A percentile compares a stretch with the other conserved stretches of the same genome.
Conservation (phyloP, 2,329 filamentous ascomycete species). For the Erysiphe pisi region DNA sequence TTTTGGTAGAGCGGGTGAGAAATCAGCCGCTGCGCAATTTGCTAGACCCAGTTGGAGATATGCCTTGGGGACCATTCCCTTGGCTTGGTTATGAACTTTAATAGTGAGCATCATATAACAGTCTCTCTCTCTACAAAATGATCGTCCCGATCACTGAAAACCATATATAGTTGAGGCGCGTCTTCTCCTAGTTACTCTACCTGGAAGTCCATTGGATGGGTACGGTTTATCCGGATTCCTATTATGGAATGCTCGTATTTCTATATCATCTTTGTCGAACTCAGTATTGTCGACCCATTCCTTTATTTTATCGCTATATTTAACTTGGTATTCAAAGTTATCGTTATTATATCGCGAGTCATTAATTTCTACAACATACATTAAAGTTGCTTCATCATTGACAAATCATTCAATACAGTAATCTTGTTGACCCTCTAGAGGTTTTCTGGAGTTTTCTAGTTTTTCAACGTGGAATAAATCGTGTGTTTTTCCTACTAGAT, state of each 20-base stretch:
- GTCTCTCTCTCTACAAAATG: neutral
- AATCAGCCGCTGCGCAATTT: too few species aligned
- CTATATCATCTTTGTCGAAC: neutral
- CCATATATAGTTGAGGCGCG: neutral
- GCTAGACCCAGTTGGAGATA: too few species aligned
- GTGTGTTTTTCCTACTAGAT: constrained; percentile 3
- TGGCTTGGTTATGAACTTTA: too few species aligned
- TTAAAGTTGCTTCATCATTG: neutral
- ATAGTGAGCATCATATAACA: neutral
- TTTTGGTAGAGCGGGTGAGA: too few species aligned
- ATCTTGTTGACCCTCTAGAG: neutral
- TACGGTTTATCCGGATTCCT: neutral
- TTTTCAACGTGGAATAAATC: neutral
- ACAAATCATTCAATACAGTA: neutral
- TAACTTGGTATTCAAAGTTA: neutral
- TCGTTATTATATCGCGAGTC: neutral
- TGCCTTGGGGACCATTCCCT: too few species aligned
- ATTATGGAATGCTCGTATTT: neutral
- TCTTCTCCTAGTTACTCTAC: neutral
- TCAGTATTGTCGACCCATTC: neutral
- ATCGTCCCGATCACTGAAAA: neutral
- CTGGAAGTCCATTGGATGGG: neutral
- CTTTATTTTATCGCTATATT: constrained; percentile 1
- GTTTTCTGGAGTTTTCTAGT: neutral
- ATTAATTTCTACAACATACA: neutral